phyloP scores from a whole-genome alignment of 805 yeast genomes.

The Zygosaccharomyces gambellarensis region DNA sequence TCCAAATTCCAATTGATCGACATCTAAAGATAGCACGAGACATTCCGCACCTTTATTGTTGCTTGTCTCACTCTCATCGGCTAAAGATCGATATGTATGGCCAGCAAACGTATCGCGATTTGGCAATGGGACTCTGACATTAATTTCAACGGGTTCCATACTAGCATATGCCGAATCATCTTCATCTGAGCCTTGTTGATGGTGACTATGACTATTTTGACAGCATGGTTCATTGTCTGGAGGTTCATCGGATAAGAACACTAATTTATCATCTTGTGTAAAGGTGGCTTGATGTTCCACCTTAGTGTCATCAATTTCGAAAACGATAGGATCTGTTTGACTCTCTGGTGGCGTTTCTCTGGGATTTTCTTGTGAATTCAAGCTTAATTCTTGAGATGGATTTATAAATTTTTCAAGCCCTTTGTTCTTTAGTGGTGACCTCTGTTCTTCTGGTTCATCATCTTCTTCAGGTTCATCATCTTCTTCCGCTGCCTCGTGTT shows the following conservation, averaged over 20 bases:
- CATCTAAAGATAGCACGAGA: not conserved
- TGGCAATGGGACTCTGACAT: constrained; percentile 14
- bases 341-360: not conserved
- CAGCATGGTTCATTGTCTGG: constrained; percentile 1
- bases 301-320: constrained; percentile 24
- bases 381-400: not conserved
- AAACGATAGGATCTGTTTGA: constrained; percentile 14
- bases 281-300: constrained; percentile 18
- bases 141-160: constrained; percentile 17
- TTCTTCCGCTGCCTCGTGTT: not conserved
- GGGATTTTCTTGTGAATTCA: not conserved
- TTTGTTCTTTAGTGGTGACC: not conserved
- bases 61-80: not conserved
- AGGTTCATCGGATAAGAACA: constrained; percentile 16
- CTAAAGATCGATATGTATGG: constrained; percentile 7
- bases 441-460: not conserved
- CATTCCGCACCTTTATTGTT: not conserved
- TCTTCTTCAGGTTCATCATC: not conserved
- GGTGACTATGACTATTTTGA: not conserved
- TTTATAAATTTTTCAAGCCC: constrained; percentile 7
- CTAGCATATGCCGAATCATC: constrained; percentile 9
- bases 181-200: constrained; percentile 1
- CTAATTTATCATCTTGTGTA: constrained; percentile 18
- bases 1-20: not conserved
- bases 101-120: constrained; percentile 1